These are phyloP conservation scores for Pyrenochaeta sp. DNA, from an alignment of 2,329 filamentous ascomycete species.

Conservation along the genomic window DNA sequence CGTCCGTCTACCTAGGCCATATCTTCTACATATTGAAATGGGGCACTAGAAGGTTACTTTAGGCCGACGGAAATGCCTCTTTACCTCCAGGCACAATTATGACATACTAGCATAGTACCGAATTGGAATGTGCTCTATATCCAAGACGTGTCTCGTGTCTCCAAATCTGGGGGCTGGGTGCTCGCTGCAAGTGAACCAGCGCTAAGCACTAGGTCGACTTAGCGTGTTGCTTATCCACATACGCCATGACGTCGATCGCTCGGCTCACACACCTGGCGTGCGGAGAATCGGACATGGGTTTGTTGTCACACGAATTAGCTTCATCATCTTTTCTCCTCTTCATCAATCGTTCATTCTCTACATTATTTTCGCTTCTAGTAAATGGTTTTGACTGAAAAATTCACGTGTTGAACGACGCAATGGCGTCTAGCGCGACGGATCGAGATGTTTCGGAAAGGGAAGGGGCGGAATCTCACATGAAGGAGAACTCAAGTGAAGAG, in stretches of 20 bases:
- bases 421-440: constrained; percentile 20
- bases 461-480: constrained; percentile 17
- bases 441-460: constrained; percentile 16
- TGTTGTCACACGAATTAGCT: neutral
- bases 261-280: constrained; percentile 8
- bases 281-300: constrained; percentile 22
- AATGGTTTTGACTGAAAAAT: neutral
- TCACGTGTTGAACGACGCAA: constrained; percentile 4
- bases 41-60: no score
- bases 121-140: neutral
- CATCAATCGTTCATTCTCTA: neutral
- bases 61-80: no score
- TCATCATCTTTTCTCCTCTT: neutral
- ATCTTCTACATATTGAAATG: no score
- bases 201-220: constrained; percentile 13
- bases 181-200: neutral
- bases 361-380: neutral
- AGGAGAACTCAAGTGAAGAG: constrained; percentile 14
- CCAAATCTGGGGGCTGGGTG: no score
- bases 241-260: constrained; percentile 17
- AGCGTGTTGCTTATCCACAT: constrained; percentile 8
- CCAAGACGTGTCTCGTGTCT: no score
- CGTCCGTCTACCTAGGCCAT: no score
- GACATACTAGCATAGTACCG: neutral
- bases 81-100: no score